Conservation (phyloP, 2,329 filamentous ascomycete genomes). For the Sporothrix euskadiensis region DNA sequence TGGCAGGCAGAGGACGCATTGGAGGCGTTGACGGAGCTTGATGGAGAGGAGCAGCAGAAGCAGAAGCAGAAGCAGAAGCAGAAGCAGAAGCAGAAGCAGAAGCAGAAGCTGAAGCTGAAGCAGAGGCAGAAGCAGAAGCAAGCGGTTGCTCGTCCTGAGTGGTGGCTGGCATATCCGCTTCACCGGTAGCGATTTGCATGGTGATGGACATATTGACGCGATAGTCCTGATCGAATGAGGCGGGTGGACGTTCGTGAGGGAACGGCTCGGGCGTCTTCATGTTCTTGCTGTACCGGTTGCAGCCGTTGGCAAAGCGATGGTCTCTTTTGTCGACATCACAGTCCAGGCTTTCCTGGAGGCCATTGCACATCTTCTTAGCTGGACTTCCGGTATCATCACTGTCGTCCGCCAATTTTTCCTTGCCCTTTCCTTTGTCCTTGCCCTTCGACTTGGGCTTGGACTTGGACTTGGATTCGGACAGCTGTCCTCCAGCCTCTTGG, state of each 20-base stretch:
- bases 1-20: background rate
- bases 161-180: background rate
- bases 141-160: background rate
- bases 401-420: background rate
- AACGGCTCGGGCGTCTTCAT: constrained; percentile 13
- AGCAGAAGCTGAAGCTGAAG: background rate
- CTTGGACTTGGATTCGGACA: background rate
- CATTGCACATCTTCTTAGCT: background rate
- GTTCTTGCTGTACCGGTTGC: background rate
- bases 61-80: background rate
- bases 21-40: background rate
- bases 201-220: constrained; percentile 17
- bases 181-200: background rate
- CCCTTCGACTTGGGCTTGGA: background rate
- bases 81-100: background rate
- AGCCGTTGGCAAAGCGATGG: background rate
- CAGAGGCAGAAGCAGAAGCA: background rate
- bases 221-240: constrained; percentile 12
- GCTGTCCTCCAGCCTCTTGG: background rate
- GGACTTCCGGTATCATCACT: background rate
- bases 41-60: background rate
- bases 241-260: constrained; percentile 18
- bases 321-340: background rate
- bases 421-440: background rate
- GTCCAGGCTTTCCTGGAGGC: background rate